Base-by-base conservation (phyloP, 2,329 filamentous ascomycete species). In the Cordyceps cicadae region DNA sequence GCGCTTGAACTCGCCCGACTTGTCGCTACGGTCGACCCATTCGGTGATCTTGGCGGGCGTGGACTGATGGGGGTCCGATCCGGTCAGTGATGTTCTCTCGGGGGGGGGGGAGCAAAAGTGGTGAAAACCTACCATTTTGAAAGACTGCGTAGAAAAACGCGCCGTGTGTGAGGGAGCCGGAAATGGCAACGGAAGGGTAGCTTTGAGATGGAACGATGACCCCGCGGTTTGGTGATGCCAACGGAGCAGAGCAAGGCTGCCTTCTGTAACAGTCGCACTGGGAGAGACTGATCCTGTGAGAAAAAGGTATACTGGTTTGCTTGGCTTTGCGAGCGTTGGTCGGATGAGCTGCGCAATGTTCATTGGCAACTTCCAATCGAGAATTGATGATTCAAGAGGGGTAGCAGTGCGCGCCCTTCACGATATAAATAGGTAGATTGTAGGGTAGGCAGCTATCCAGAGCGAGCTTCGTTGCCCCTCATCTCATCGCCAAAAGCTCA, bases 1-100 rank as follows among this genome's bases (percentile, higher is more conserved):
- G 64, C 93, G 87, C 78, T 96, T 96, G 82, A 96, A 97, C 76
- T 97, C 92, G 74, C 93, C 93, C 19, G 85, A 84, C 70, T 85
- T 89, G 77, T 94, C 90, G 67, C 80, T 81, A 51, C 84, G 87
- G 64, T 85, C 81, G 57, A 94, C 91, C 91, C 91, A 96, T 69
- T 93, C 85, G 51, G 91, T 92, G 72, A 96, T 90, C 60, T 82
- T 83, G 62, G 67, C 68, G 46, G 72, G 26, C 3, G 21, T 39
- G 17, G 60, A 39, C 60, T 62, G 21, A 19, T 5, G 24, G 12
- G 19, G 5, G 39, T 34, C 37, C 32, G 14, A 48, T 34, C 37
- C 32, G 14, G 5, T 54, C 21, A 26, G 43, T 8, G 21, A 46
- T 8, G 11, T 17, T 19, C 8, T 46, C 19, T 21, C 17, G 17